Evolutionary conservation across 805 yeast genomes (phyloP).

Genomic region (Metschnikowia rubicola): DNA sequence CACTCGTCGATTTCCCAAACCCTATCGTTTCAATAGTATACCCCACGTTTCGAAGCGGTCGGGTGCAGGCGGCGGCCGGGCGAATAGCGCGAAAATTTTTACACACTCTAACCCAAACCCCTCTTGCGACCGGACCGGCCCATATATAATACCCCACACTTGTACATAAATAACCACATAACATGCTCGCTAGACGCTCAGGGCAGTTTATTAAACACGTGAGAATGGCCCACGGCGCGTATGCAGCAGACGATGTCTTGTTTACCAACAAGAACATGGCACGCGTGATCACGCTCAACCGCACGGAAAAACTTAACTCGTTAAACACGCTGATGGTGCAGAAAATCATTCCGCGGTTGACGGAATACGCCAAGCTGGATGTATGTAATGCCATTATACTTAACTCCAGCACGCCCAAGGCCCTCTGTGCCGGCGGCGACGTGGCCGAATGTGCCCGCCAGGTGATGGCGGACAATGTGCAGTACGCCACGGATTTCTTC

Average conservation of each 20-base stretch:
- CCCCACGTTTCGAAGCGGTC: no score
- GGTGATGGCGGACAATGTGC: slow-evolving; percentile 46
- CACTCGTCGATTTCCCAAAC: no score
- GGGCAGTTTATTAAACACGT: neutral
- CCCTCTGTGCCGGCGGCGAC: slow-evolving; percentile 97
- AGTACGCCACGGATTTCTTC: slow-evolving; percentile 62
- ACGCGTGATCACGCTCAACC: slow-evolving; percentile 71
- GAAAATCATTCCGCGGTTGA: slow-evolving; percentile 65
- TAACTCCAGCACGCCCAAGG: slow-evolving; percentile 60
- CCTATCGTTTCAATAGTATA: no score
- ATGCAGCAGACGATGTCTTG: slow-evolving; percentile 52
- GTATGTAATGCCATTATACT: slow-evolving; percentile 64
- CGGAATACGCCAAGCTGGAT: slow-evolving; percentile 71
- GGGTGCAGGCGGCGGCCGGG: no score
- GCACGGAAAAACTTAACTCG: slow-evolving; percentile 83
- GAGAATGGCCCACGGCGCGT: slow-evolving; percentile 20
- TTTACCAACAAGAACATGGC: slow-evolving; percentile 62
- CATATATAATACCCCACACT: no score
- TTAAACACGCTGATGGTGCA: slow-evolving; percentile 72
- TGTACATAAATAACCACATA: no score
- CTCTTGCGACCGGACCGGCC: no score
- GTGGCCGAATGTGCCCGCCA: slow-evolving; percentile 73
- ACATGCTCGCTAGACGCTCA: no score
- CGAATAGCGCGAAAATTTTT: no score
- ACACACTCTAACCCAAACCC: no score